Conservation (phyloP, 768 basidiomycete species). For the Kwoniella europaea region DNA sequence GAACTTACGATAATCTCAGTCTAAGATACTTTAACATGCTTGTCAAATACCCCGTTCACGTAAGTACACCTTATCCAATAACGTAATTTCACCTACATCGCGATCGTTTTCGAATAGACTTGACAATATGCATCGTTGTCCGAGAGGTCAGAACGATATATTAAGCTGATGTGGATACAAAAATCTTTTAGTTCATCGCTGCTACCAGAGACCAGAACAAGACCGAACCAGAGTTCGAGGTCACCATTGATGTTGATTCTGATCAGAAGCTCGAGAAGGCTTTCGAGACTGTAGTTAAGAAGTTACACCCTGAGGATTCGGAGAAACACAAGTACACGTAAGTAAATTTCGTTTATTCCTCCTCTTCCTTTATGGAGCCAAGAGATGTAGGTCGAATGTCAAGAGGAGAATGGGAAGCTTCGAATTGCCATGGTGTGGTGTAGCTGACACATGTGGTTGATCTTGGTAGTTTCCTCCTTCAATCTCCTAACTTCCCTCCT, state of each 20-base stretch:
- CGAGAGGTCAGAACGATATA: neutral
- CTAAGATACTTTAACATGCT: neutral
- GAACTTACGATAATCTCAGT: neutral
- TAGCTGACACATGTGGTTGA: neutral
- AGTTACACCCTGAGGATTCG: slow-evolving; percentile 19
- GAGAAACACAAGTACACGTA: slow-evolving; percentile 26
- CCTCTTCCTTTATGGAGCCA: too few relatives aligned
- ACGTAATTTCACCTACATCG: neutral
- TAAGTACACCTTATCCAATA: too few relatives aligned
- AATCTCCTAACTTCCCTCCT: slow-evolving; percentile 11
- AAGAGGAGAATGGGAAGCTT: too few relatives aligned
- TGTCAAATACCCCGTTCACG: slow-evolving; percentile 26
- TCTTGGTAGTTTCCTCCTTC: slow-evolving; percentile 8
- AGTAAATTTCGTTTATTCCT: neutral
- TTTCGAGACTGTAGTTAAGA: slow-evolving; percentile 13
- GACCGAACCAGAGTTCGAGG: slow-evolving; percentile 22
- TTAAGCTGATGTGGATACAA: neutral
- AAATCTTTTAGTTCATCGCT: slow-evolving; percentile 13
- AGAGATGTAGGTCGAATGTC: too few relatives aligned
- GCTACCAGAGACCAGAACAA: slow-evolving; percentile 13
- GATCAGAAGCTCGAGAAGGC: slow-evolving; percentile 18
- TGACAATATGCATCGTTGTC: neutral
- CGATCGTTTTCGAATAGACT: neutral
- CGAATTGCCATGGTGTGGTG: neutral
- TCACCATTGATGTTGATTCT: slow-evolving; percentile 19